Base-by-base conservation (phyloP, 108 stramenopile genomes). In the Aureococcus anophagefferens region DNA sequence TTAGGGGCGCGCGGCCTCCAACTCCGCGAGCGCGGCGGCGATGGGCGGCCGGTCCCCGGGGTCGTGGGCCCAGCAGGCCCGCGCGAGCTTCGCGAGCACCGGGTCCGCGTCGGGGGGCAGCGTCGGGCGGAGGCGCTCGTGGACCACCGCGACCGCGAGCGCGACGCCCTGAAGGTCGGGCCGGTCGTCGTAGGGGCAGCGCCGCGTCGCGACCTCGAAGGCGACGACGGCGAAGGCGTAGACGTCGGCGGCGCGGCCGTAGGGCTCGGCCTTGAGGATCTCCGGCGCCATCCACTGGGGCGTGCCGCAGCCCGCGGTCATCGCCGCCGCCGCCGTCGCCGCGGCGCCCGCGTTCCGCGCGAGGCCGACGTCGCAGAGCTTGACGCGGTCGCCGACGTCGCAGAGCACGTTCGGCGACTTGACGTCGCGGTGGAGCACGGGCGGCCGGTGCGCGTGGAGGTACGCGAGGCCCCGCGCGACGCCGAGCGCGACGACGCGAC, bases 211-310 rank as follows among this genome's bases (percentile, higher is more conserved):
- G 11, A 69, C 30, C 30, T 69, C 68, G 18, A 30, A 69, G 35
- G 46, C 18, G 13, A 69, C 68, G 21, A 69, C 46, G 9, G 44
- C 68, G 30, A 51, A 69, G 13, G 46, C 31, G 46, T 69, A 69
- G 11, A 69, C 46, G 25, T 69, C 68, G 25, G 35, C 30, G 0
- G 34, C 51, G 21, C 3, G 7, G 25, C 25, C 25, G 25, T 25
- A 16, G 21, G 14, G 21, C 3, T 16, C 51, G 51, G 21, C 51
- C 21, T 25, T 3, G 51, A 59, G 21, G 25, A 59, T 1, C 69
- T 93, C 91, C 0, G 94, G 94, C n/a, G 94, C 92, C 92, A 93
- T 93, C 91, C 91, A 95, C 51, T 93, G 94, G 0, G 92, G 91
- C 9, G 94, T 96, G n/a, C 94, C 94, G 70, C 89, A 91, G 71